Evolutionary conservation across 805 yeast species (phyloP).

Genomic region (Priceomyces fermenticarens): DNA sequence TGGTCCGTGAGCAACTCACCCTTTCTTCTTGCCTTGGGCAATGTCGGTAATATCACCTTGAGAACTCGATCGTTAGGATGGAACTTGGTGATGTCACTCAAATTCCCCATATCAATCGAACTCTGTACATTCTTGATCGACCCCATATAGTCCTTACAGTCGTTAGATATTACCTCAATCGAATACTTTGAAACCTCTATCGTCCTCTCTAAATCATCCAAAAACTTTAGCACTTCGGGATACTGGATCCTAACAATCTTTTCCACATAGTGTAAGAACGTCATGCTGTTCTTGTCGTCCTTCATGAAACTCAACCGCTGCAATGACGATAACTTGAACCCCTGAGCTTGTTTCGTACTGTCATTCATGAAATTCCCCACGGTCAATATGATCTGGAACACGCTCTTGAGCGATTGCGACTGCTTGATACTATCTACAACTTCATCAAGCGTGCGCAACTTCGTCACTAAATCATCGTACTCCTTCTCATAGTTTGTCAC

Average conservation of each 20-base stretch:
- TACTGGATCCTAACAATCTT: slow-evolving; percentile 61
- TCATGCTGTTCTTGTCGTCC: slow-evolving; percentile 64
- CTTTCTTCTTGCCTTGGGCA: slow-evolving; percentile 55
- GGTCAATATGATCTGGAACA: slow-evolving; percentile 64
- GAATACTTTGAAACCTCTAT: slow-evolving; percentile 57
- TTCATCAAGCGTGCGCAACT: slow-evolving; percentile 56
- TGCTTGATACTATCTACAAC: slow-evolving; percentile 52
- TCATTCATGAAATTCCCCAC: slow-evolving; percentile 83
- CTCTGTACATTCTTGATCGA: slow-evolving; percentile 49
- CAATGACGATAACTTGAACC: slow-evolving; percentile 67
- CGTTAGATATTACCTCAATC: slow-evolving; percentile 59
- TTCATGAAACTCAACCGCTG: slow-evolving; percentile 71
- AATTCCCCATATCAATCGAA: slow-evolving; percentile 58
- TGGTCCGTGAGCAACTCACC: slow-evolving; percentile 51
- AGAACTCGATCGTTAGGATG: slow-evolving; percentile 67
- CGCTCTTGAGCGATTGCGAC: slow-evolving; percentile 53
- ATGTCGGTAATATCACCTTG: slow-evolving; percentile 48
- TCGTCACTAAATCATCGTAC: slow-evolving; percentile 55
- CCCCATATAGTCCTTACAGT: slow-evolving; percentile 53
- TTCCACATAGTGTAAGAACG: slow-evolving; percentile 74
- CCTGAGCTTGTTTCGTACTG: slow-evolving; percentile 60
- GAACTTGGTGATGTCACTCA: slow-evolving; percentile 58
- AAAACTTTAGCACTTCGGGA: slow-evolving; percentile 60
- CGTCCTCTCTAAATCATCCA: slow-evolving; percentile 56
- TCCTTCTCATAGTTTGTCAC: slow-evolving; percentile 61